These are phyloP conservation scores for Tetrapisispora namnaoensis DNA, from an alignment of 805 yeast species.

Conservation along the genomic window DNA sequence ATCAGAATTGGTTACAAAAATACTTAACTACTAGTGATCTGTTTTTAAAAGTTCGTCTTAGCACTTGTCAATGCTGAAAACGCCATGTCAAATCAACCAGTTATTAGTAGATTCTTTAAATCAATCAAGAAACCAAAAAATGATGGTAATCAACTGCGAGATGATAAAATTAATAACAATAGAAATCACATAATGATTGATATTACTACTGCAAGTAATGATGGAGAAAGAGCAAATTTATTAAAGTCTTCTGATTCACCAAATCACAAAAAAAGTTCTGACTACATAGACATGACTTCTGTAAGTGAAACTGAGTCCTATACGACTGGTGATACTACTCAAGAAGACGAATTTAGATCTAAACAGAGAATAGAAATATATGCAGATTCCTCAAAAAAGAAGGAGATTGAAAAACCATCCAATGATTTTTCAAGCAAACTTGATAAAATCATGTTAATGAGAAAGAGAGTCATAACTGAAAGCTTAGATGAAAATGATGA, in stretches of 20 bases:
- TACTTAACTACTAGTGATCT: no score
- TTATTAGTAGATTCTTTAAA: slow-evolving; percentile 26
- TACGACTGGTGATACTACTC: background rate
- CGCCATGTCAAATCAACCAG: slow-evolving; percentile 19
- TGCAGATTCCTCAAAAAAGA: background rate
- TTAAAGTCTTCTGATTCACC: background rate
- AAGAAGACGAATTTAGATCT: no score
- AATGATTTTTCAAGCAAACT: slow-evolving; percentile 5
- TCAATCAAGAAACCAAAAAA: slow-evolving; percentile 3
- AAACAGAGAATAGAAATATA: background rate
- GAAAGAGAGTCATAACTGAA: background rate
- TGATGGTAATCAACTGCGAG: background rate
- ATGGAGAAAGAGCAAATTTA: background rate
- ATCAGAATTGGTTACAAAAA: no score
- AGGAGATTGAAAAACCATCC: background rate
- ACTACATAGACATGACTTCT: background rate
- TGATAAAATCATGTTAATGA: slow-evolving; percentile 5
- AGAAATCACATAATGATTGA: background rate
- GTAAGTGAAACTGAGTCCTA: background rate
- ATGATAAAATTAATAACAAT: background rate
- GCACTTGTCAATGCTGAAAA: background rate
- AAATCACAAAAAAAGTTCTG: no score
- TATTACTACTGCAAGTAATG: background rate
- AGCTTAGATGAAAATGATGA: background rate
- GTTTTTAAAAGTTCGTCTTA: no score